Base-by-base conservation (phyloP, 768 basidiomycete species). In the Pleurotus salmoneostramineus region DNA sequence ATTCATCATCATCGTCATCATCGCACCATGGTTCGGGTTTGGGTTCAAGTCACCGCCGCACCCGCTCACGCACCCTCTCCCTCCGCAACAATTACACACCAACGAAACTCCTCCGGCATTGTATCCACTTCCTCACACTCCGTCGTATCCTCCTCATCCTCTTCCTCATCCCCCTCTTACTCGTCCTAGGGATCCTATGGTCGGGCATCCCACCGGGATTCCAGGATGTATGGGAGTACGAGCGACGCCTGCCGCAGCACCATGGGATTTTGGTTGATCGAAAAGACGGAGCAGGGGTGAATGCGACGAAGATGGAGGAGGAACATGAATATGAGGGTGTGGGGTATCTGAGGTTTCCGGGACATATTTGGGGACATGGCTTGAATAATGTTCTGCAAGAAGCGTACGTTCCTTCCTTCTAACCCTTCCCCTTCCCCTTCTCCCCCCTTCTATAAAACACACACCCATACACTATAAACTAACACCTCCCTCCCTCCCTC, bases 301-400 rank as follows among this genome's bases (percentile, higher is more conserved):
- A 42, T 42, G n/a, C 10, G 40, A 42, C 12, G 14, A 17, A 14
- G 44, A n/a, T 17, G 44, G 15, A 17, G 44, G 15, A 59, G 40
- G 62, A 58, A 33, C 32, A 17, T n/a, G 15, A 56, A 32, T 44
- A 56, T 14, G 63, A 64, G 37, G 52, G 36, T 15, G 52, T 15
- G 34, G 62, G 63, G 60, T 85, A 78, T 59, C 60, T 86, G 33
- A 64, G 76, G 31, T 85, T 84, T 60, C 78, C 82, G 0, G 75
- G 75, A 15, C 82, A 84, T 59, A 56, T 84, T 4, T 84, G 83
- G 83, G 83, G 82, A 0, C 81, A 80, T 56, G 85, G 85, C 1
- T 72, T 85, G 57, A 85, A 85, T 66, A 87, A 86, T 56, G 66
- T 85, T 32, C 70, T 87, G 27, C 82, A 85, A 66, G 83, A 87